Conservation (phyloP, 2,329 filamentous ascomycete genomes). For the Sclerotinia nivalis region DNA sequence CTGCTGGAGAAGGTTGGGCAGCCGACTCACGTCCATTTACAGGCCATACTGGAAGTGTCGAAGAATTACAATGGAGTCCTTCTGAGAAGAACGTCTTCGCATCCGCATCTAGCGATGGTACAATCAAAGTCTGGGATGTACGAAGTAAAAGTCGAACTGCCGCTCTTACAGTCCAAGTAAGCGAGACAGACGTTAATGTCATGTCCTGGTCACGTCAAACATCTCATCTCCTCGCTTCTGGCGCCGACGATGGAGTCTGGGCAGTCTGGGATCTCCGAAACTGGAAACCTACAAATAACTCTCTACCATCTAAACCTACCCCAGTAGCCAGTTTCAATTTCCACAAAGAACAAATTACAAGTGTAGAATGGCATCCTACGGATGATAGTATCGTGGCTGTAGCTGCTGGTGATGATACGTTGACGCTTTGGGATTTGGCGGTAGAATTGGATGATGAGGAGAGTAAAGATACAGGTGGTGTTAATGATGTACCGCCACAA, state of each 20-base stretch:
- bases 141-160: slow-evolving; percentile 85
- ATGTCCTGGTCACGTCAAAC: slow-evolving; percentile 93
- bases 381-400: slow-evolving; percentile 96
- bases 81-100: slow-evolving; percentile 92
- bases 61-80: slow-evolving; percentile 97
- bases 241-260: slow-evolving; percentile 92
- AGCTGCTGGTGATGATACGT: slow-evolving; percentile 87
- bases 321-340: slow-evolving; percentile 93
- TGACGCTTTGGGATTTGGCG: slow-evolving; percentile 94
- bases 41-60: slow-evolving; percentile 81
- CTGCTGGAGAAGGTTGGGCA: slow-evolving; percentile 84
- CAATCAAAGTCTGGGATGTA: slow-evolving; percentile 93
- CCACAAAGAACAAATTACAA: slow-evolving; percentile 95
- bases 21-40: slow-evolving; percentile 82
- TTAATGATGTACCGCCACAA: slow-evolving; percentile 88
- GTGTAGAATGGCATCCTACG: slow-evolving; percentile 94
- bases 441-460: slow-evolving; percentile 98
- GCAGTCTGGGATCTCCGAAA: slow-evolving; percentile 94
- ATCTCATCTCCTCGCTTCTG: slow-evolving; percentile 84
- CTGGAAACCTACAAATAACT: slow-evolving; percentile 72
- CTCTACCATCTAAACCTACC: slow-evolving; percentile 56
- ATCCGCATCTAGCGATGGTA: slow-evolving; percentile 90
- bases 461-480: slow-evolving; percentile 84
- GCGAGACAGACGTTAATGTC: slow-evolving; percentile 87
- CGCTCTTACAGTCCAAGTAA: slow-evolving; percentile 85